Conservation (phyloP, 352 stramenopile species). For the Pythium insidiosum region DNA sequence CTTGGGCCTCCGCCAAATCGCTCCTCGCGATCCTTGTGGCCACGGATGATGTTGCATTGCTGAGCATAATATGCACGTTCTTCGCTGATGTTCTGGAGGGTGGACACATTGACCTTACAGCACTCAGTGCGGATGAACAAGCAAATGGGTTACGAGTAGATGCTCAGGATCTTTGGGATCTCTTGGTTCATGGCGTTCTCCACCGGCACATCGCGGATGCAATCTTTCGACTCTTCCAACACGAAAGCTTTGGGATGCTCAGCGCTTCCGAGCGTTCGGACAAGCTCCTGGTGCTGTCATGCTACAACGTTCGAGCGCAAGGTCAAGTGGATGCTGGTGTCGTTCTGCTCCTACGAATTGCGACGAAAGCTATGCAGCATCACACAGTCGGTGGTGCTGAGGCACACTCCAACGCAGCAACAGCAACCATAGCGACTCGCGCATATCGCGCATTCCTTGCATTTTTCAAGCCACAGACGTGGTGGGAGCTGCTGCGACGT, state of each 20-base stretch:
- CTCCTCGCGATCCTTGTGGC: conserved; percentile 35
- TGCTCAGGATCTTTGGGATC: conserved; percentile 35
- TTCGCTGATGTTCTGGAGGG: conserved; percentile 56
- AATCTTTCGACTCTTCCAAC: conserved; percentile 42
- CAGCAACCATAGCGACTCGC: conserved; percentile 1
- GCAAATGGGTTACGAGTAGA: conserved; percentile 6
- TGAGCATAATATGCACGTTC: conserved; percentile 54
- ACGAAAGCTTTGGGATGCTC: conserved; percentile 13
- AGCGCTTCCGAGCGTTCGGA: not conserved
- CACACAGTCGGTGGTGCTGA: not conserved
- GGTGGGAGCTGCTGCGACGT: conserved; percentile 24
- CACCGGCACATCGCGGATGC: conserved; percentile 18
- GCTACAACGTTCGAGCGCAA: conserved; percentile 61
- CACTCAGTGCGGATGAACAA: conserved; percentile 11
- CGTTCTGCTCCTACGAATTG: conserved; percentile 53
- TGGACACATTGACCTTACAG: conserved; percentile 31
- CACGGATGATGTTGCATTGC: conserved; percentile 24
- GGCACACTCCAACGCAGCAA: too few species aligned
- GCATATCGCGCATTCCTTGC: conserved; percentile 32
- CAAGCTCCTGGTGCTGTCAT: conserved; percentile 47
- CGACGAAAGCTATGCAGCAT: conserved; percentile 38
- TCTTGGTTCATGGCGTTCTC: conserved; percentile 37
- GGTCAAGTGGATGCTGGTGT: conserved; percentile 54
- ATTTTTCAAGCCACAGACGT: conserved; percentile 35
- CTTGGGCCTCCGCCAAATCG: conserved; percentile 38